Evolutionary conservation across 2,329 filamentous ascomycete species (phyloP), one percentile per base, ranked within the genome.

Genomic region (Metarhizium brunneum): DNA sequence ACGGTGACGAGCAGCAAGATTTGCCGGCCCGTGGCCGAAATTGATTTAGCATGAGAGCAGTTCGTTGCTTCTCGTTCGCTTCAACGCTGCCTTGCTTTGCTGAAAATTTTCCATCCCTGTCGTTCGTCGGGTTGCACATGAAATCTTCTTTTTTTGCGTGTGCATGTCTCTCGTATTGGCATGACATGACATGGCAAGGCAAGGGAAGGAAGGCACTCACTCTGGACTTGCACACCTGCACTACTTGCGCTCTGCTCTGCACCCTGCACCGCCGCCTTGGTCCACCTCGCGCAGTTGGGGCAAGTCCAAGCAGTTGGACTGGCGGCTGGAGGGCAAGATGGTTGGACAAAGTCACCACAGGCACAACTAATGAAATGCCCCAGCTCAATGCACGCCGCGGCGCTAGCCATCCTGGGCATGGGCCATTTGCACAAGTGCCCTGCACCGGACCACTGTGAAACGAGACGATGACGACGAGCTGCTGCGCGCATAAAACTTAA

Each of bases 401-500:
- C 55, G 52, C 52, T 40, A 54, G 47, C 55, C 52, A 29, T 47
- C 38, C 29, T 42, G 40, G 48, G 48, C 25, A 25, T 40, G 47
- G 51, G 20, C 40, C 35, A 49, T 20, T 53, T 52, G 52, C 49
- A 52, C 54, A 48, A 47, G 40, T 51, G 42, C 42, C 43, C 29
- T 42, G 50, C 48, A 54, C 48, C 4, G 38, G 20, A 53, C 18
- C 20, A 50, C 45, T 25, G 35, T 53, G 54, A 50, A 56, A 54
- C 57, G 56, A 56, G 42, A 47, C 47, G 29, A 57, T 54, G 53
- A 47, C 50, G 56, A 55, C 36, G 53, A 18, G 32, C 40, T 25
- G 25, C 10, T 18, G 53, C 47, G 53, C 43, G 56, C 52, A 54
- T 54, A 30, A 54, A 54, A 42, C 38, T 18, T 11, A 54, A 50